phyloP scores from a whole-genome alignment of 2,329 filamentous ascomycete species.

The Hymenotorrendiella dingleyae region DNA sequence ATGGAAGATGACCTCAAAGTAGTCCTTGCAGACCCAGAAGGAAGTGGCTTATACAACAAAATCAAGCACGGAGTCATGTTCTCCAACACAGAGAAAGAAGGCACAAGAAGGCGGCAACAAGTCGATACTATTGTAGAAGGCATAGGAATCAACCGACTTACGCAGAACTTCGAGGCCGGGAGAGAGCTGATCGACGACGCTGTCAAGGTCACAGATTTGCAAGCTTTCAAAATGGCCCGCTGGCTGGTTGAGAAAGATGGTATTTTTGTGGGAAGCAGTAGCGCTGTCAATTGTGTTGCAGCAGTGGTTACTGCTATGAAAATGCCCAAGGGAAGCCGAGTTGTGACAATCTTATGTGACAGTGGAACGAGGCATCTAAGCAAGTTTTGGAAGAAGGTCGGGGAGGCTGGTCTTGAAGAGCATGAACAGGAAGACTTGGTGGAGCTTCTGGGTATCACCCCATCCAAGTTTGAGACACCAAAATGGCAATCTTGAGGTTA shows the following conservation, averaged over 20 bases:
- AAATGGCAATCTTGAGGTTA: no score
- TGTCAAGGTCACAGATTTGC: slow-evolving; percentile 77
- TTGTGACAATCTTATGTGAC: slow-evolving; percentile 84
- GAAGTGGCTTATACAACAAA: slow-evolving; percentile 88
- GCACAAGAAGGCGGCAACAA: slow-evolving; percentile 80
- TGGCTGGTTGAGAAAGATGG: slow-evolving; percentile 96
- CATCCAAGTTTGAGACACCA: no score
- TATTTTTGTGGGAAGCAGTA: slow-evolving; percentile 90
- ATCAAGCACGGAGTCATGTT: slow-evolving; percentile 96
- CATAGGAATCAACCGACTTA: slow-evolving; percentile 92
- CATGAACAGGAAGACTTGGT: slow-evolving; percentile 44
- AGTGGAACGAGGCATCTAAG: slow-evolving; percentile 75
- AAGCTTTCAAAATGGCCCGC: slow-evolving; percentile 89
- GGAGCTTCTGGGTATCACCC: slow-evolving; percentile 42
- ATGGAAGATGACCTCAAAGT: slow-evolving; percentile 46
- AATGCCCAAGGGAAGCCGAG: slow-evolving; percentile 53
- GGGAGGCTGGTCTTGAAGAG: slow-evolving; percentile 61
- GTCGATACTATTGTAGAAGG: slow-evolving; percentile 96
- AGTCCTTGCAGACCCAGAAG: slow-evolving; percentile 88
- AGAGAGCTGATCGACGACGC: slow-evolving; percentile 85
- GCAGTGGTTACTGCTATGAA: slow-evolving; percentile 63
- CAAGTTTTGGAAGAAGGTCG: slow-evolving; percentile 77
- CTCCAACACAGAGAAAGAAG: slow-evolving; percentile 79
- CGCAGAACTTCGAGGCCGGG: slow-evolving; percentile 84
- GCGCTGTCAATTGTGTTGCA: slow-evolving; percentile 90